Evolutionary conservation across 257 asterid species (phyloP).

Genomic region (Voacanga thouarsii): DNA sequence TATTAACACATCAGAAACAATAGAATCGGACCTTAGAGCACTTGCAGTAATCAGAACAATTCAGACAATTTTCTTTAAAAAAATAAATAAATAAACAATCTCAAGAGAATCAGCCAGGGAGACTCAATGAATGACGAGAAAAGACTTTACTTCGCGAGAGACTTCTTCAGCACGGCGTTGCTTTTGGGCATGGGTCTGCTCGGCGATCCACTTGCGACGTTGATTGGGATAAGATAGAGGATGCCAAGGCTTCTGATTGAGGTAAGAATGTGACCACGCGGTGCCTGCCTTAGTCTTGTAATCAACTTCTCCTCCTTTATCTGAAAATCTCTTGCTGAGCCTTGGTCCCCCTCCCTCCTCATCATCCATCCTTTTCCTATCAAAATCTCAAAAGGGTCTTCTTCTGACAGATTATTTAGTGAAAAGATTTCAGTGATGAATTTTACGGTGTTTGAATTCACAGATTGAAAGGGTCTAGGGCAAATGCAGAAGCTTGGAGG

Average conservation of each 20-base stretch:
- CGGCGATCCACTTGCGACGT: conserved; percentile 99
- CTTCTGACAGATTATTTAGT: neutral
- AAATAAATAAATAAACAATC: neutral
- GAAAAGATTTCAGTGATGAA: neutral
- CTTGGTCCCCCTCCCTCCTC: conserved; percentile 58
- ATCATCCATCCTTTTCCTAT: conserved; percentile 40
- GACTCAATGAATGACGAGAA: neutral
- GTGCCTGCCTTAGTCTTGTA: conserved; percentile 89
- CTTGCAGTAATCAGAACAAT: neutral
- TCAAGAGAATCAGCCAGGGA: neutral
- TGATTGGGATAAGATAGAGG: conserved; percentile 99
- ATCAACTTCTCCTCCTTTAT: conserved; percentile 80
- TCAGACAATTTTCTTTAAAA: neutral
- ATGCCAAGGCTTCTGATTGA: conserved; percentile 99
- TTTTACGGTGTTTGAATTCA: neutral
- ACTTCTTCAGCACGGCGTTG: conserved; percentile 80
- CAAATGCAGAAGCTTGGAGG: neutral
- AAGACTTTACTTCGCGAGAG: conserved; percentile 65
- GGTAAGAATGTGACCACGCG: conserved; percentile 93
- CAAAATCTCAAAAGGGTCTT: neutral
- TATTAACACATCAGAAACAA: neutral
- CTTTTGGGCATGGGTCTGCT: conserved; percentile 76
- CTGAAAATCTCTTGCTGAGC: conserved; percentile 63
- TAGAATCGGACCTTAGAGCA: neutral
- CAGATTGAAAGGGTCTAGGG: neutral